phyloP scores from a whole-genome alignment of 495 filamentous ascomycete species.

The Aspergillus funiculosus region DNA sequence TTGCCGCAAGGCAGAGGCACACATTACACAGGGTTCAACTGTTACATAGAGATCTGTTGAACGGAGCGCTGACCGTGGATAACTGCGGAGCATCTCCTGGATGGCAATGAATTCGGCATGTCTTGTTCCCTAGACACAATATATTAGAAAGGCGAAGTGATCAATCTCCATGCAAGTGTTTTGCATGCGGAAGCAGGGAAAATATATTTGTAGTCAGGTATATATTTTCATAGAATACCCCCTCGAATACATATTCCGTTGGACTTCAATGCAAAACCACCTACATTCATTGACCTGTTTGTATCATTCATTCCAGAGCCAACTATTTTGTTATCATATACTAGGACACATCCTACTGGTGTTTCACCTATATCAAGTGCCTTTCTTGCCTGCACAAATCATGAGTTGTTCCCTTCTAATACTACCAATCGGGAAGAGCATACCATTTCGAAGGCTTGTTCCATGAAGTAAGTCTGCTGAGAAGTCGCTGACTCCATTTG shows the following conservation, averaged over 20 bases:
- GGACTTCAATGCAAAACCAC: constrained; percentile 19
- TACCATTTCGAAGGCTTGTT: constrained; percentile 65
- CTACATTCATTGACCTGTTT: constrained; percentile 72
- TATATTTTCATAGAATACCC: no score
- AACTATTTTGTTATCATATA: constrained; percentile 66
- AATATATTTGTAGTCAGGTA: not conserved
- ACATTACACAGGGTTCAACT: constrained; percentile 98
- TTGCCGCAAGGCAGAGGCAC: constrained; percentile 85
- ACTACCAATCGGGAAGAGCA: not conserved
- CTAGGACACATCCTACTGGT: constrained; percentile 92
- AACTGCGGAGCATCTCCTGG: constrained; percentile 49
- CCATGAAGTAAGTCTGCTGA: constrained; percentile 58
- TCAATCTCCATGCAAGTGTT: not conserved
- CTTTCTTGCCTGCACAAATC: constrained; percentile 58
- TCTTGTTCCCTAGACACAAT: constrained; percentile 64
- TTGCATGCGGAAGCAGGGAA: not conserved
- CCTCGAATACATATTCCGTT: no score
- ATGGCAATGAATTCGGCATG: constrained; percentile 93
- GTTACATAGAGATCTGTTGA: constrained; percentile 88
- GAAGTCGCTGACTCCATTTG: constrained; percentile 15
- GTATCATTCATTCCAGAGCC: constrained; percentile 93
- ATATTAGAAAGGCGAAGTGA: not conserved
- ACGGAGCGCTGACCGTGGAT: constrained; percentile 55
- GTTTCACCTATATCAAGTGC: constrained; percentile 83
- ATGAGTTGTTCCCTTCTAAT: constrained; percentile 10